These are phyloP conservation scores for Aspergillus vadensis DNA, from an alignment of 2,329 filamentous ascomycete species.

Conservation along the genomic window DNA sequence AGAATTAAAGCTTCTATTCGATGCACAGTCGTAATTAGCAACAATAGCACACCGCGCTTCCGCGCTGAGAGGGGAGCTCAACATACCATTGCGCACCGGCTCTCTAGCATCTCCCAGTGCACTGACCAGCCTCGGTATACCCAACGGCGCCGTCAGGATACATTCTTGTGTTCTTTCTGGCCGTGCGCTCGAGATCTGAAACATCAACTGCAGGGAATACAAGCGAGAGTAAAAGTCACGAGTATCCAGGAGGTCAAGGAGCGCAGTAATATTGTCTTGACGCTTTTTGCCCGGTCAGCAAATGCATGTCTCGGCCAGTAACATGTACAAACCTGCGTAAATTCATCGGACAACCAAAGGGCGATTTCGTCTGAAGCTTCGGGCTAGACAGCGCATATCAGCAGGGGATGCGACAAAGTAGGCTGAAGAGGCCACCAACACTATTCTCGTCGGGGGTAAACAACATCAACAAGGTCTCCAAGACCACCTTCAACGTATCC, in stretches of 20 bases:
- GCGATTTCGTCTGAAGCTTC: constrained; percentile 96
- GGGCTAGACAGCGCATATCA: constrained; percentile 56
- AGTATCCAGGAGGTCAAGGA: constrained; percentile 85
- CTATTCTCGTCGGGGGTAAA: constrained; percentile 70
- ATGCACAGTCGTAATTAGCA: constrained; percentile 19
- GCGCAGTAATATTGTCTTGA: constrained; percentile 91
- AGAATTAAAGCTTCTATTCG: constrained; percentile 73
- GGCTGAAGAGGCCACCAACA: constrained; percentile 42
- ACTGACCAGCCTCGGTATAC: constrained; percentile 81
- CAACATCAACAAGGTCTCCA: constrained; percentile 93
- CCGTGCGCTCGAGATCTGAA: constrained; percentile 79
- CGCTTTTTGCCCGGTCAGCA: constrained; percentile 62
- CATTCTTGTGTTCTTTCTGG: constrained; percentile 94
- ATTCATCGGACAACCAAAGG: constrained; percentile 95
- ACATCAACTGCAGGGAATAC: constrained; percentile 86
- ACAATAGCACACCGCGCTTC: not conserved
- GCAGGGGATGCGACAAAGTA: constrained; percentile 11
- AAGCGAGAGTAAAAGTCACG: constrained; percentile 87
- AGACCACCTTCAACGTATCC: constrained; percentile 90
- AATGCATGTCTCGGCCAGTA: constrained; percentile 11
- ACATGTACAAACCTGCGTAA: constrained; percentile 69
- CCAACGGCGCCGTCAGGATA: constrained; percentile 83
- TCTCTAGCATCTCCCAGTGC: constrained; percentile 84
- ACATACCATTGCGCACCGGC: constrained; percentile 72
- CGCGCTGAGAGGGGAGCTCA: not conserved